Conservation (phyloP, 169 alveolate species). For the Gregarina niphandrodes region DNA sequence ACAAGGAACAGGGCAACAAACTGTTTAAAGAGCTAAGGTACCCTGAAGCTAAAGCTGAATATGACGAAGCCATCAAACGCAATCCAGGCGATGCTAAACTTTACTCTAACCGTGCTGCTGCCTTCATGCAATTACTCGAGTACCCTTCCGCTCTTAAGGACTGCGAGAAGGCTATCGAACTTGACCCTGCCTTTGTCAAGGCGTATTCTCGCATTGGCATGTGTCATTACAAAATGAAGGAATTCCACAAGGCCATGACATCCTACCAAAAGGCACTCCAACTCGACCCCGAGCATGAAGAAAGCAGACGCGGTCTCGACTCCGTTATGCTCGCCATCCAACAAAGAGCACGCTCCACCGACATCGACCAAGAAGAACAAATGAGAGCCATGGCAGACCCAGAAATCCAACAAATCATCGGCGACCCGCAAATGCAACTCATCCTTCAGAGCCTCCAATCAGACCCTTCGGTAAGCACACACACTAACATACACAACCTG, state of each 20-base stretch:
- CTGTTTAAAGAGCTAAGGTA: constrained; percentile 64
- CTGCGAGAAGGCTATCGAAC: constrained; percentile 65
- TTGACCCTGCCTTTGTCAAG: constrained; percentile 80
- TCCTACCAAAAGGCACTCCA: constrained; percentile 77
- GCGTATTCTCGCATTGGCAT: constrained; percentile 85
- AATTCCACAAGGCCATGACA: constrained; percentile 79
- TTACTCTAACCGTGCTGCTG: constrained; percentile 86
- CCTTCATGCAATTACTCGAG: constrained; percentile 72
- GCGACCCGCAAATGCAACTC: constrained; percentile 76
- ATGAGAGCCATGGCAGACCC: constrained; percentile 73
- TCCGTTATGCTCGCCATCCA: constrained; percentile 49
- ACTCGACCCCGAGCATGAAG: constrained; percentile 65
- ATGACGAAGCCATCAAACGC: constrained; percentile 82
- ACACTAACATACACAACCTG: background rate
- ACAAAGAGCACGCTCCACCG: constrained; percentile 17
- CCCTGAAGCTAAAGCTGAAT: constrained; percentile 84
- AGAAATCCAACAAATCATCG: constrained; percentile 74
- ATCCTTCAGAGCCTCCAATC: constrained; percentile 51
- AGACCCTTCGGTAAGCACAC: constrained; percentile 33
- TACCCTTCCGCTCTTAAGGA: constrained; percentile 70
- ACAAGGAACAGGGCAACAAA: constrained; percentile 52
- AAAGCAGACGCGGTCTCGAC: constrained; percentile 42
- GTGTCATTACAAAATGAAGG: constrained; percentile 74
- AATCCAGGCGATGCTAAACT: constrained; percentile 79
- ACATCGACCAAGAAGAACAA: constrained; percentile 58